Percentiles rank a stretch among this genome's conserved stretches.
These are phyloP conservation scores for Powellomyces hirtus DNA, from an alignment of 192 early-diverging fungal genomes.

Conservation along the genomic window DNA sequence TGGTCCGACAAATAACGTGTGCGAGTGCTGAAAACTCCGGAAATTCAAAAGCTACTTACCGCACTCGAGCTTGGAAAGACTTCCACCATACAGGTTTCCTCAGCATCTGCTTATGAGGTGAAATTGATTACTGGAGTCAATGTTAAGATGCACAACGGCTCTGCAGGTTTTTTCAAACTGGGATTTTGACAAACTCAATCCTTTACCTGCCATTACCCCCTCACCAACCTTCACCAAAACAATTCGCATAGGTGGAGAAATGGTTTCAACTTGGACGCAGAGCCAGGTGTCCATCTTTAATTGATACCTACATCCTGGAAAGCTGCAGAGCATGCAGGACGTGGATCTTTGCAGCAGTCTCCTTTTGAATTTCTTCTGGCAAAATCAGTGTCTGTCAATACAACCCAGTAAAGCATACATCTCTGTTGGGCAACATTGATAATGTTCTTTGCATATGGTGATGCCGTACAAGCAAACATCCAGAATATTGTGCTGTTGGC, in stretches of 20 bases:
- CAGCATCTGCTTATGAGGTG: too few relatives aligned
- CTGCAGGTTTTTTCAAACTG: neutral
- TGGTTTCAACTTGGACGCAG: neutral
- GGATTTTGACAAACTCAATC: constrained; percentile 1
- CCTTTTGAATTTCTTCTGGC: too few relatives aligned
- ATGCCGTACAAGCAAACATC: neutral
- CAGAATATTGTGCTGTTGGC: neutral
- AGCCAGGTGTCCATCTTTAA: neutral
- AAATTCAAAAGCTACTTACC: too few relatives aligned
- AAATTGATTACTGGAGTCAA: neutral
- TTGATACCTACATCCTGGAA: constrained; percentile 8
- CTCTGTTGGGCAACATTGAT: constrained; percentile 1
- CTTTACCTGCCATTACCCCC: neutral
- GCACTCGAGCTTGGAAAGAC: too few relatives aligned
- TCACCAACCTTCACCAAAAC: neutral
- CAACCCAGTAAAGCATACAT: neutral
- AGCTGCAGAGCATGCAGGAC: too few relatives aligned
- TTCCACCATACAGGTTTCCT: too few relatives aligned
- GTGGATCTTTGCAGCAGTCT: too few relatives aligned
- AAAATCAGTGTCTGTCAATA: constrained; percentile 9
- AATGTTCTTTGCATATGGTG: constrained; percentile 8
- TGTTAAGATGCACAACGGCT: neutral
- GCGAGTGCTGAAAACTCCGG: too few relatives aligned
- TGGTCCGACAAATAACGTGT: too few relatives aligned
- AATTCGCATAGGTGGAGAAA: neutral